These are phyloP conservation scores for Ramaria sp. DNA, from an alignment of 768 basidiomycete species.

Conservation along the genomic window DNA sequence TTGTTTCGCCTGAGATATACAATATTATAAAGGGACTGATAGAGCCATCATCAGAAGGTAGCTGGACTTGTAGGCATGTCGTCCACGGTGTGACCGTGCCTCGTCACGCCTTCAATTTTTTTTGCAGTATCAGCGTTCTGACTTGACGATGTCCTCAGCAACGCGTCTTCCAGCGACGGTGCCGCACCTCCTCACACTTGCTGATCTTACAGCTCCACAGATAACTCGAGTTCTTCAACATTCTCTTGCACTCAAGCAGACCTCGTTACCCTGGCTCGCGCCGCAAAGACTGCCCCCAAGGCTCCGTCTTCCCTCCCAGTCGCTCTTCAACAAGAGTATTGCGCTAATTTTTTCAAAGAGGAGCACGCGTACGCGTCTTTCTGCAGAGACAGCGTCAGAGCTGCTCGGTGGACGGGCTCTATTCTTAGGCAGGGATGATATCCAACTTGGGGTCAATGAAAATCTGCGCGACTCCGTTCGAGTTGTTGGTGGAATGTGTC, in stretches of 20 bases:
- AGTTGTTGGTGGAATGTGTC: conserved; percentile 89
- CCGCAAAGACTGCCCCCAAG: conserved; percentile 30
- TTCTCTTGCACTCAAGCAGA: conserved; percentile 53
- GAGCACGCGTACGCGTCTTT: conserved; percentile 82
- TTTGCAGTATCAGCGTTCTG: background rate
- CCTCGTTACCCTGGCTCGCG: conserved; percentile 54
- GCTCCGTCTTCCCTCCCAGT: conserved; percentile 58
- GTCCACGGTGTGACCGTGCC: background rate
- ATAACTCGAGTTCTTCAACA: conserved; percentile 56
- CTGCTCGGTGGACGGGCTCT: conserved; percentile 83
- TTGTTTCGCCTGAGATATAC: too few relatives aligned
- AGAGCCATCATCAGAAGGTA: too few relatives aligned
- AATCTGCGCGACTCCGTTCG: conserved; percentile 70
- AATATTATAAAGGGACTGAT: too few relatives aligned
- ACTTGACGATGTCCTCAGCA: background rate
- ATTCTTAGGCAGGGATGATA: conserved; percentile 83
- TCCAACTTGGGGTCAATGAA: conserved; percentile 96
- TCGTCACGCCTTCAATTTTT: background rate
- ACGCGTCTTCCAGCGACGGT: conserved; percentile 12
- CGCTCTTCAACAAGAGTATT: conserved; percentile 72
- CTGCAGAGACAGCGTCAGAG: conserved; percentile 72
- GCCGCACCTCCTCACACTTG: conserved; percentile 80
- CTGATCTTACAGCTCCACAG: conserved; percentile 72
- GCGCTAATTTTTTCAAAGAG: conserved; percentile 90
- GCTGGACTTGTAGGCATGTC: too few relatives aligned